These are phyloP conservation scores for Simmondsia chinensis DNA, from an alignment of 148 eudicot genomes.

Conservation along the genomic window DNA sequence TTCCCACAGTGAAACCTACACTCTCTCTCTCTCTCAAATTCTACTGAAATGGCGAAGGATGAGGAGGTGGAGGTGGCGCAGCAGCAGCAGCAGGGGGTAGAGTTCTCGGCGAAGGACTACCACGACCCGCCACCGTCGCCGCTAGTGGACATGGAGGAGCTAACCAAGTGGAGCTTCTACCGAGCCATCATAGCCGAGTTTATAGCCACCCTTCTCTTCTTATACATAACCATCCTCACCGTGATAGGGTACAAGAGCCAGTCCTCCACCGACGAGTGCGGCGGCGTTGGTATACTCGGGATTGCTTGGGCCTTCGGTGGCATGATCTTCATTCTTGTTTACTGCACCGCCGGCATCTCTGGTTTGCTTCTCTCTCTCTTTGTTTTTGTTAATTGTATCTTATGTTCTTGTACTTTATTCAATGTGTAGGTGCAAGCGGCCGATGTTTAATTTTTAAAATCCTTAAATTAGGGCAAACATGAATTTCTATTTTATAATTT, in stretches of 20 bases:
- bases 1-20: background rate
- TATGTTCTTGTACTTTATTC: too few relatives aligned
- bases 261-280: constrained; percentile 27
- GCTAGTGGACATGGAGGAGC: constrained; percentile 34
- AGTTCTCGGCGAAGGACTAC: constrained; percentile 55
- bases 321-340: constrained; percentile 76
- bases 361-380: constrained; percentile 14
- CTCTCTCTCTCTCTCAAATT: background rate
- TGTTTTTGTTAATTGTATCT: background rate
- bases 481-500: too few relatives aligned
- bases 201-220: constrained; percentile 57
- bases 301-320: constrained; percentile 88
- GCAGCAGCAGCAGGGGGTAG: constrained; percentile 15
- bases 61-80: constrained; percentile 40
- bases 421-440: too few relatives aligned
- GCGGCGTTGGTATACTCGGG: constrained; percentile 71
- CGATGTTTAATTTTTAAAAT: too few relatives aligned
- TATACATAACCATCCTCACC: constrained; percentile 52
- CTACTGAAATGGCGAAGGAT: constrained; percentile 12
- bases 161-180: constrained; percentile 54
- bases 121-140: constrained; percentile 66
- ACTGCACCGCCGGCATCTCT: constrained; percentile 86
- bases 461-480: too few relatives aligned
- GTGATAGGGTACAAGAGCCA: constrained; percentile 59
- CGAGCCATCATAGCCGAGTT: constrained; percentile 67